Evolutionary conservation across 2,329 filamentous ascomycete species (phyloP).

Genomic region (Beauveria sp.): DNA sequence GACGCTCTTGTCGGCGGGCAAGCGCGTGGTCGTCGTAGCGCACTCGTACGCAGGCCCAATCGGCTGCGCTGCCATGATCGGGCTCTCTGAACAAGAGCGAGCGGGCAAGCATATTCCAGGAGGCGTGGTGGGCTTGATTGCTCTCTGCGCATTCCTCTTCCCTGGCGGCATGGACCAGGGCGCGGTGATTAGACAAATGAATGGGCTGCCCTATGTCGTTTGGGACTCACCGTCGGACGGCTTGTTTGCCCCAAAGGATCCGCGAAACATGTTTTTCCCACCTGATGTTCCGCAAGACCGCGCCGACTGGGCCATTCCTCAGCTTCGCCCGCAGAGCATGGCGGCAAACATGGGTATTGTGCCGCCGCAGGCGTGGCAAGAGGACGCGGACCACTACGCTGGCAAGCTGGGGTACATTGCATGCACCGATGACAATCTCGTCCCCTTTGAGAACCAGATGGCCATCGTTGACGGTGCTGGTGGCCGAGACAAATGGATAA

Average conservation of each 20-base stretch:
- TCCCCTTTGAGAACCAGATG: background rate
- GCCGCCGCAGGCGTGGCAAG: slow-evolving; percentile 4
- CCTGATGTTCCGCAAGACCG: background rate
- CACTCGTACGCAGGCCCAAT: slow-evolving; percentile 38
- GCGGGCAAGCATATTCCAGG: background rate
- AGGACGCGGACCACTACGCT: background rate
- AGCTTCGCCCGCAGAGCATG: background rate
- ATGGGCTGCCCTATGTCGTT: background rate
- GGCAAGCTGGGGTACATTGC: background rate
- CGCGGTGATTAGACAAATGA: background rate
- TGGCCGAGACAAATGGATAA: background rate
- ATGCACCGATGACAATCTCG: background rate
- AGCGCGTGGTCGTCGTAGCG: slow-evolving; percentile 32
- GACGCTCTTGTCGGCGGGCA: slow-evolving; percentile 25
- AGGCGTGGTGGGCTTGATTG: background rate
- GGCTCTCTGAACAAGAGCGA: background rate
- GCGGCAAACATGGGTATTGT: background rate
- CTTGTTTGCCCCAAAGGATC: background rate
- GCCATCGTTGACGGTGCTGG: background rate
- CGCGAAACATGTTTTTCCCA: background rate
- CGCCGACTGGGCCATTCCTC: background rate
- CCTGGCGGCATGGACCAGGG: slow-evolving; percentile 2
- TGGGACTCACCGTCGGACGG: background rate
- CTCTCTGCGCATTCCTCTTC: background rate
- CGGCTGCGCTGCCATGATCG: slow-evolving; percentile 13